Evolutionary conservation across 148 eudicot genomes (phyloP).

Genomic region (Rhododendron ferrugineum): DNA sequence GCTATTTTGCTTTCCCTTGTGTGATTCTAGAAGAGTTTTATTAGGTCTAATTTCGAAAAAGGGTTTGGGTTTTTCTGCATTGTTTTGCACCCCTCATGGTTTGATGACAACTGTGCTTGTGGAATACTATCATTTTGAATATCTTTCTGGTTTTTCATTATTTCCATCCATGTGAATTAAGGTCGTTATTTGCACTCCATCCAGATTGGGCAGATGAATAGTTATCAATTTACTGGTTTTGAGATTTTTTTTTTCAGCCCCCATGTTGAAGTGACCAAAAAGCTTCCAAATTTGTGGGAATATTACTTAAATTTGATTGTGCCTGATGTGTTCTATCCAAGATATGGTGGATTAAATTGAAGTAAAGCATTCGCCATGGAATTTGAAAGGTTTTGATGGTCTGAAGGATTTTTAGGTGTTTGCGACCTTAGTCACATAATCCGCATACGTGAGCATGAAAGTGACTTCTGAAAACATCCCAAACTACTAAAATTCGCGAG

Average conservation of each 20-base stretch:
- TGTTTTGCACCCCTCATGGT: too few relatives aligned
- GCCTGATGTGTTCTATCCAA: not conserved
- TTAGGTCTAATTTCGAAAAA: too few relatives aligned
- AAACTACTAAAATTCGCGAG: not conserved
- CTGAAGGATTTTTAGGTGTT: not conserved
- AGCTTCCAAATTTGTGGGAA: not conserved
- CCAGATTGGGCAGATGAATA: too few relatives aligned
- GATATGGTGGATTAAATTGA: not conserved
- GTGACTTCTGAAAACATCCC: not conserved
- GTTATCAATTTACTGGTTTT: too few relatives aligned
- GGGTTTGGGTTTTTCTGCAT: too few relatives aligned
- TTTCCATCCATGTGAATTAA: too few relatives aligned
- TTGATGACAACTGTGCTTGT: too few relatives aligned
- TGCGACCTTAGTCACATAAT: not conserved
- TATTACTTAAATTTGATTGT: not conserved
- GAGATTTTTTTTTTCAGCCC: not conserved
- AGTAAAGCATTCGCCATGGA: not conserved
- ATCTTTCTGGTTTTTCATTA: too few relatives aligned
- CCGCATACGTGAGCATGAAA: not conserved
- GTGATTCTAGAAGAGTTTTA: too few relatives aligned
- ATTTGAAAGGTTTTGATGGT: not conserved
- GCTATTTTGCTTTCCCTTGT: too few relatives aligned
- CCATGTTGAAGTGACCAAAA: not conserved
- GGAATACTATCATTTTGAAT: too few relatives aligned
- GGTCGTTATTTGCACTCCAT: too few relatives aligned